These are phyloP conservation scores for Berberis vulgaris DNA, from an alignment of 164 flowering plant species.

Conservation along the genomic window DNA sequence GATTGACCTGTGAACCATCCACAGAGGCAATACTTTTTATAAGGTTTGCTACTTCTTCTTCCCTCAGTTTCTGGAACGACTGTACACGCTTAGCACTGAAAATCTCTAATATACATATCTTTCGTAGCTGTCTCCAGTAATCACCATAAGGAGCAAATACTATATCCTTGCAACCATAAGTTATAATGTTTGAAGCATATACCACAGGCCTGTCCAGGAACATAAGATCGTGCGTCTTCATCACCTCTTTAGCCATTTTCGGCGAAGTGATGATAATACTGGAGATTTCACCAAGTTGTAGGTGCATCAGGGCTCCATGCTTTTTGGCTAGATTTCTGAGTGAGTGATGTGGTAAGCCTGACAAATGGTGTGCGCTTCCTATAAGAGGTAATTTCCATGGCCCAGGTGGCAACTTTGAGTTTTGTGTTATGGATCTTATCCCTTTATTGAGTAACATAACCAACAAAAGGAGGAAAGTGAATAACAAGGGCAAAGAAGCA, in stretches of 20 bases:
- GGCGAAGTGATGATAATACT: slow-evolving; percentile 34
- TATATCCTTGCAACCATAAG: slow-evolving; percentile 22
- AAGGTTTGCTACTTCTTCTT: slow-evolving; percentile 23
- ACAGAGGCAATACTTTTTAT: slow-evolving; percentile 9
- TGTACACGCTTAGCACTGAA: slow-evolving; percentile 26
- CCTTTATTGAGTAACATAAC: slow-evolving; percentile 1
- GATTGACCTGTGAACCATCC: slow-evolving; percentile 15
- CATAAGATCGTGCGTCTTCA: slow-evolving; percentile 29
- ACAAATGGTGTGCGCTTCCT: slow-evolving; percentile 31
- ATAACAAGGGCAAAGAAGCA: background rate
- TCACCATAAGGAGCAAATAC: slow-evolving; percentile 34
- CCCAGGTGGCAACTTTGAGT: slow-evolving; percentile 25
- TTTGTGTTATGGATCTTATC: slow-evolving; percentile 1
- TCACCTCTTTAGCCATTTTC: slow-evolving; percentile 27
- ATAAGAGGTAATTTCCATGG: slow-evolving; percentile 34
- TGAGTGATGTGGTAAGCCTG: slow-evolving; percentile 25
- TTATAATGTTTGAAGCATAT: slow-evolving; percentile 17
- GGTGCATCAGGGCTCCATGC: slow-evolving; percentile 42
- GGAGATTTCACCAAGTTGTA: slow-evolving; percentile 31
- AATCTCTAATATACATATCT: slow-evolving; percentile 26
- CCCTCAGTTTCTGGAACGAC: slow-evolving; percentile 28
- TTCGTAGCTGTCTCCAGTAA: slow-evolving; percentile 41
- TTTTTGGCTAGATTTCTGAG: slow-evolving; percentile 28
- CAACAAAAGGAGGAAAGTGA: slow-evolving; percentile 5
- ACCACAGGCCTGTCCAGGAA: slow-evolving; percentile 23